Base-by-base conservation (phyloP, 108 stramenopile species). In the Halocafeteria seosinensis region DNA sequence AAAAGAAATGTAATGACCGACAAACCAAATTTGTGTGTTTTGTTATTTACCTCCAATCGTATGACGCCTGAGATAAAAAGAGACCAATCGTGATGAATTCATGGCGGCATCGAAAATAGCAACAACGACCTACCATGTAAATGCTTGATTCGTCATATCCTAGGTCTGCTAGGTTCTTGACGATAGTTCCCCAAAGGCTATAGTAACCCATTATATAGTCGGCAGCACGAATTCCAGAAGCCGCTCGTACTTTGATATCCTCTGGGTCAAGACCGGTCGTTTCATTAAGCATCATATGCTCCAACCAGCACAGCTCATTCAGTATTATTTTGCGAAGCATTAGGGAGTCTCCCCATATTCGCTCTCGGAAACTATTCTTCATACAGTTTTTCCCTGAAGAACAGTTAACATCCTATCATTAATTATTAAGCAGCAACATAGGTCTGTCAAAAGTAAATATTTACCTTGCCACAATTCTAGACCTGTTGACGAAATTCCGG, bases 381-480 rank as follows among this genome's bases (percentile, higher is more conserved):
- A 47, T 47, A 37, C 65, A 65, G 13, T 6, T 9, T 3, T n/a
- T n/a, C n/a, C n/a, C n/a, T n/a, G n/a, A n/a, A n/a, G n/a, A n/a
- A n/a, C n/a, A n/a, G n/a, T n/a, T n/a, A n/a, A n/a, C n/a, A n/a
- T n/a, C n/a, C n/a, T n/a, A n/a, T n/a, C n/a, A n/a, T n/a, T n/a
- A n/a, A n/a, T n/a, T n/a, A n/a, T n/a, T n/a, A n/a, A n/a, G n/a
- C n/a, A n/a, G n/a, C n/a, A n/a, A n/a, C n/a, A n/a, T n/a, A n/a
- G n/a, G n/a, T n/a, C n/a, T n/a, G n/a, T n/a, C n/a, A n/a, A n/a
- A n/a, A n/a, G n/a, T n/a, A n/a, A n/a, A n/a, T n/a, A n/a, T n/a
- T 57, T n/a, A 26, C 33, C 65, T 47, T 55, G 17, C 65, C 65
- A 65, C 3, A 65, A 35, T 38, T 65, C 65, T 58, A 65, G 26